A percentile compares a stretch with the other conserved stretches of the same genome.
These are phyloP conservation scores for Brachypodium distachyon DNA, from an alignment of 202 grass and related monocot genomes.

Conservation along the genomic window DNA sequence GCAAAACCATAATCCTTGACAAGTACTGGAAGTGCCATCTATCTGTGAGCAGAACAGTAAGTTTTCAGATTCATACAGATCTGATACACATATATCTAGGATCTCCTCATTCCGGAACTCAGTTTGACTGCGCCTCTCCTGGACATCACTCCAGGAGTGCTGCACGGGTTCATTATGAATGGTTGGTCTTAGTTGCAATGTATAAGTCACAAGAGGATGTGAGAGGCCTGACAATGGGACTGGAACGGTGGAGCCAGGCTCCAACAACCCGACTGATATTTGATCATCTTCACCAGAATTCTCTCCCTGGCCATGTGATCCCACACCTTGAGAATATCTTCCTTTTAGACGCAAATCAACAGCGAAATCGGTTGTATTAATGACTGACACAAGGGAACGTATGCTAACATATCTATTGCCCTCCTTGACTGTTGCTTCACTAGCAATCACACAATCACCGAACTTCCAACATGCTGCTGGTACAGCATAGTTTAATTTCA, in stretches of 20 bases:
- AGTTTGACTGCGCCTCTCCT: conserved; percentile 53
- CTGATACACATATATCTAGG: conserved; percentile 74
- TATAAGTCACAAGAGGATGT: conserved; percentile 45
- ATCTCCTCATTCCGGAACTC: conserved; percentile 47
- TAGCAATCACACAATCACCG: conserved; percentile 82
- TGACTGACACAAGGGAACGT: conserved; percentile 85
- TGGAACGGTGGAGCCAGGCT: conserved; percentile 59
- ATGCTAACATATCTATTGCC: conserved; percentile 80
- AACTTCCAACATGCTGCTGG: conserved; percentile 89
- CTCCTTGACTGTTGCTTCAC: conserved; percentile 79
- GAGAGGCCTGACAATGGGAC: conserved; percentile 67
- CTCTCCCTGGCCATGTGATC: conserved; percentile 40
- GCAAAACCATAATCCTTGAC: conserved; percentile 79
- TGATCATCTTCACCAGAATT: conserved; percentile 44
- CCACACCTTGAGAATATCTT: conserved; percentile 32
- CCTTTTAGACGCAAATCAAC: conserved; percentile 64
- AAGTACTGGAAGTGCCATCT: conserved; percentile 54
- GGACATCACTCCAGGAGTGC: conserved; percentile 75
- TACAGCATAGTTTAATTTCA: conserved; percentile 94
- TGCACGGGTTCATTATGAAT: conserved; percentile 31
- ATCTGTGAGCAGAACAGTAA: conserved; percentile 73
- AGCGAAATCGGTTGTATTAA: conserved; percentile 63
- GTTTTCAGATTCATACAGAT: conserved; percentile 75
- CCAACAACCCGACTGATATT: conserved; percentile 61
- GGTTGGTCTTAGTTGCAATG: conserved; percentile 59